Evolutionary conservation across 2,329 filamentous ascomycete species (phyloP).

Genomic region (Aureobasidium sp.): DNA sequence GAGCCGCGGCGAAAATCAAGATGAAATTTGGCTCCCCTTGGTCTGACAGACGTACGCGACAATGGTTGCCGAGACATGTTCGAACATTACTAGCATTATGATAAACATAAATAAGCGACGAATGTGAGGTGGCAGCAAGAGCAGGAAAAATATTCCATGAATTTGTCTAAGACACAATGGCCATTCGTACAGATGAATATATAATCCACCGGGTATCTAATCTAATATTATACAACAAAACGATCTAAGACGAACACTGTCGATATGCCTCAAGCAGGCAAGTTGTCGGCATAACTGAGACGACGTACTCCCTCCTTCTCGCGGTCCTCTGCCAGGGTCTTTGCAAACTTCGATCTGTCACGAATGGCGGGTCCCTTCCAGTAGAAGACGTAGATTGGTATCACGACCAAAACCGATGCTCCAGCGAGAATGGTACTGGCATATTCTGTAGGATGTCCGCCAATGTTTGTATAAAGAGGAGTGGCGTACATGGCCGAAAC

Average conservation of each 20-base stretch:
- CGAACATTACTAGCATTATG: neutral
- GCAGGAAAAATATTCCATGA: neutral
- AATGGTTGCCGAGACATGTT: neutral
- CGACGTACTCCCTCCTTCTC: constrained; percentile 21
- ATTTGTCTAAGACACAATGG: too few relatives aligned
- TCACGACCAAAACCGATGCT: constrained; percentile 43
- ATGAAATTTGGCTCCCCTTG: neutral
- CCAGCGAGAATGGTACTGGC: constrained; percentile 47
- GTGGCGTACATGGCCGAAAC: constrained; percentile 60
- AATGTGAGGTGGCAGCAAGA: neutral
- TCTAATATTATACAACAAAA: neutral
- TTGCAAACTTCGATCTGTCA: constrained; percentile 41
- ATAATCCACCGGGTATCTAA: neutral
- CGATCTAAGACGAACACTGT: neutral
- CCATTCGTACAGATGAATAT: neutral
- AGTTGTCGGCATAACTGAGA: constrained; percentile 5
- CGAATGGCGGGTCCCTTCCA: constrained; percentile 44
- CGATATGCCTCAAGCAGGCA: neutral
- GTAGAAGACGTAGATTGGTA: constrained; percentile 50
- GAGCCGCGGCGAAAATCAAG: neutral
- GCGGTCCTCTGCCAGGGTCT: constrained; percentile 30
- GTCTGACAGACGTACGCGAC: neutral
- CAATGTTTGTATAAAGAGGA: constrained; percentile 36
- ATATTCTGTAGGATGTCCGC: constrained; percentile 31
- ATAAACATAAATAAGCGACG: too few relatives aligned